Conservation (phyloP, 495 filamentous ascomycete species). For the Podospora didyma region DNA sequence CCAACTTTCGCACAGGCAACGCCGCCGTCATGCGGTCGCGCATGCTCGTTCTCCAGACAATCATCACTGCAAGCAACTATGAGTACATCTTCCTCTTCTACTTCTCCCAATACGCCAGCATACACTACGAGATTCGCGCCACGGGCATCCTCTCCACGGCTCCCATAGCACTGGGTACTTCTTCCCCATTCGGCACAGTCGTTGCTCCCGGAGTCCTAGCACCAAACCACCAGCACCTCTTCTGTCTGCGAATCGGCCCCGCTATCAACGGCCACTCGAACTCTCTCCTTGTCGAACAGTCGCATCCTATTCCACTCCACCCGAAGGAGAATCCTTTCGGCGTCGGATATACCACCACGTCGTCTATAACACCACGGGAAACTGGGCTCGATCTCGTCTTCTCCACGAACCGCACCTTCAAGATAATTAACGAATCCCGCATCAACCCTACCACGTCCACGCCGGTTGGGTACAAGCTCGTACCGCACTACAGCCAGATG, state of each 20-base stretch:
- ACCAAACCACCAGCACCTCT: conserved; percentile 76
- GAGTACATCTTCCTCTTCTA: conserved; percentile 79
- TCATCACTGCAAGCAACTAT: conserved; percentile 73
- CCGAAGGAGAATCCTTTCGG: conserved; percentile 68
- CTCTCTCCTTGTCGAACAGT: conserved; percentile 58
- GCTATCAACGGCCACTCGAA: conserved; percentile 61
- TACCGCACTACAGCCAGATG: conserved; percentile 67
- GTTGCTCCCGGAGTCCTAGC: conserved; percentile 76
- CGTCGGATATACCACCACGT: conserved; percentile 56
- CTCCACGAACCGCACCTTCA: conserved; percentile 64
- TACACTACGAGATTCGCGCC: conserved; percentile 72
- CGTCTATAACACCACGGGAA: conserved; percentile 44
- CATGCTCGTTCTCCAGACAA: conserved; percentile 70
- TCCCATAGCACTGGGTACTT: conserved; percentile 65
- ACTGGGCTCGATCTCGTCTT: conserved; percentile 61
- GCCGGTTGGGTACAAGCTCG: conserved; percentile 74
- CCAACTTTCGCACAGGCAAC: conserved; percentile 65
- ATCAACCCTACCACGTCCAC: conserved; percentile 67
- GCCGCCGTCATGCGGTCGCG: conserved; percentile 60
- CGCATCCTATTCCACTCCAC: conserved; percentile 39
- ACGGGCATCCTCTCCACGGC: conserved; percentile 80
- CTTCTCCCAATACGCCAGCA: conserved; percentile 75
- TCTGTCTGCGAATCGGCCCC: conserved; percentile 78
- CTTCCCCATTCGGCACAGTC: conserved; percentile 67
- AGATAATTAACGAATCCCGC: conserved; percentile 68